Percentiles rank a stretch among this genome's conserved stretches.
These are phyloP conservation scores for Cryptococcus sp. DNA, from an alignment of 1,284 basidiomycete genomes.

Conservation along the genomic window DNA sequence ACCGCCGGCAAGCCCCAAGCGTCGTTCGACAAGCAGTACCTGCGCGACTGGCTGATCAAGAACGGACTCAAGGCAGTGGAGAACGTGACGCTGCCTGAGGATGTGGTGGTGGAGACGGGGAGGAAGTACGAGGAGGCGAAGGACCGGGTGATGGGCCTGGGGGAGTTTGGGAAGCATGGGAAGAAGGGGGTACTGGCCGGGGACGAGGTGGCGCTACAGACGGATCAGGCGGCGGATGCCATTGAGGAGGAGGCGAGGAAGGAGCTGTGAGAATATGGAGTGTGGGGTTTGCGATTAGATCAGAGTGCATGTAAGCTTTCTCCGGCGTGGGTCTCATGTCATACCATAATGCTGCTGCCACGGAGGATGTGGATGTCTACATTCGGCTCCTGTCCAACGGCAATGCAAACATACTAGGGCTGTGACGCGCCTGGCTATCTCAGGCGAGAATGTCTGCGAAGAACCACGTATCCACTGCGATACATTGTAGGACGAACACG, in stretches of 20 bases:
- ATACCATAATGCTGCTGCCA: not conserved
- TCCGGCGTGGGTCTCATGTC: too few species aligned
- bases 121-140: slow-evolving; percentile 75
- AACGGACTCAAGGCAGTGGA: slow-evolving; percentile 73
- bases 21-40: slow-evolving; percentile 96
- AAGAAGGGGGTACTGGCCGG: slow-evolving; percentile 6
- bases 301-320: not conserved
- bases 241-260: slow-evolving; percentile 10
- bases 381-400: too few species aligned
- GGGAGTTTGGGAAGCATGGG: slow-evolving; percentile 27
- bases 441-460: too few species aligned
- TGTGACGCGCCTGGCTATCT: too few species aligned
- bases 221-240: slow-evolving; percentile 21
- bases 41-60: slow-evolving; percentile 80
- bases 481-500: too few species aligned
- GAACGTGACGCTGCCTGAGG: slow-evolving; percentile 66
- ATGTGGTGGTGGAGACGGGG: slow-evolving; percentile 73
- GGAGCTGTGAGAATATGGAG: not conserved
- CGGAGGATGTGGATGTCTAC: not conserved
- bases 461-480: slow-evolving; percentile 45
- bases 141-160: slow-evolving; percentile 59
- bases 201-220: slow-evolving; percentile 16
- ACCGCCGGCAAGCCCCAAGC: slow-evolving; percentile 71
- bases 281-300: not conserved
- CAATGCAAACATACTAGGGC: too few species aligned